Conservation (phyloP, 257 asterid genomes). For the Buddleja alternifolia region DNA sequence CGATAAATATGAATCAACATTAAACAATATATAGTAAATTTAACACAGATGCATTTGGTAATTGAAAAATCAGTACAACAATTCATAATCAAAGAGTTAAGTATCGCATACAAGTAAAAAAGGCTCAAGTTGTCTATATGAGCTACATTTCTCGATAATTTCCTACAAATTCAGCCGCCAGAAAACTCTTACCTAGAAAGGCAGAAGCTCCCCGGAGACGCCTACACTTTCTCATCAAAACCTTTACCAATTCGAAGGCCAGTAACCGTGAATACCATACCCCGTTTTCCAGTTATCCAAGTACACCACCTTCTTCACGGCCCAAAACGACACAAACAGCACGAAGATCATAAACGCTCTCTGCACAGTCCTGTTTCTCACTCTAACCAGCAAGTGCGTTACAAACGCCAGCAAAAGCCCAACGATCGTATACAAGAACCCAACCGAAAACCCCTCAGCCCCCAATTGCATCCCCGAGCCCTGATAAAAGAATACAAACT, state of each 20-base stretch:
- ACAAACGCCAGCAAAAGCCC: slow-evolving; percentile 77
- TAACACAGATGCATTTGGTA: background rate
- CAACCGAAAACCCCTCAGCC: slow-evolving; percentile 83
- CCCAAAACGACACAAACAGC: slow-evolving; percentile 77
- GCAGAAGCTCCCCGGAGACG: background rate
- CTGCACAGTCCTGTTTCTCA: slow-evolving; percentile 65
- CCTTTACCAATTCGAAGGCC: slow-evolving; percentile 87
- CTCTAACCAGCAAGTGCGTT: slow-evolving; percentile 59
- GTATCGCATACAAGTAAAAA: slow-evolving; percentile 29
- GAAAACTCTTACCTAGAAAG: slow-evolving; percentile 42
- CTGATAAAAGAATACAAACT: slow-evolving; percentile 75
- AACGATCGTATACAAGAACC: slow-evolving; percentile 79
- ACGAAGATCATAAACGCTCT: slow-evolving; percentile 58
- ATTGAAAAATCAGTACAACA: slow-evolving; percentile 5
- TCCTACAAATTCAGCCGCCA: slow-evolving; percentile 29
- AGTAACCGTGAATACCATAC: slow-evolving; percentile 77
- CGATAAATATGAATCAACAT: slow-evolving; percentile 6
- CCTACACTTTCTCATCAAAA: slow-evolving; percentile 9
- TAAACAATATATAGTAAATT: background rate
- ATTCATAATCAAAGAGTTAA: slow-evolving; percentile 13
- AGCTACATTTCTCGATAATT: slow-evolving; percentile 32
- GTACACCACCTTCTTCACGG: slow-evolving; percentile 74
- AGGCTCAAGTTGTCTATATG: slow-evolving; percentile 19
- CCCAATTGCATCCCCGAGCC: slow-evolving; percentile 96
- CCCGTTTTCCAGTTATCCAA: slow-evolving; percentile 99